Percentiles rank a stretch among this genome's conserved stretches.
Conservation (phyloP, 108 stramenopile genomes). For the Pseudonitzschia multiseries region DNA sequence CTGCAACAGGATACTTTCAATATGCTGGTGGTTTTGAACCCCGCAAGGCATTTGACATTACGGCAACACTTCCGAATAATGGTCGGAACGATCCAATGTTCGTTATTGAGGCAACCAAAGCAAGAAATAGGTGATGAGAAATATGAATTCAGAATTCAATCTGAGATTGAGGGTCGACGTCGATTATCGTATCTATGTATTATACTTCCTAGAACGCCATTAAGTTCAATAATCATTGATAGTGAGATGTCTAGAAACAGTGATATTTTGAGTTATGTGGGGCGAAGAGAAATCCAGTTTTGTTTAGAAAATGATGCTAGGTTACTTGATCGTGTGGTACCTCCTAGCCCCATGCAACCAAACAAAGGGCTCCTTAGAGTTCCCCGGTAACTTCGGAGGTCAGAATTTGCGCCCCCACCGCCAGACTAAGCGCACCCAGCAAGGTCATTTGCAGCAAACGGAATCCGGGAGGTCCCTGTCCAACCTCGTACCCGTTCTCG, state of each 20-base stretch:
- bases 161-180: too few relatives aligned
- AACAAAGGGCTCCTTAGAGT: too few relatives aligned
- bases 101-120: slow-evolving; percentile 64
- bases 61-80: slow-evolving; percentile 58
- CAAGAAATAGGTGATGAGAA: not conserved
- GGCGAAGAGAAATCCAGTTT: too few relatives aligned
- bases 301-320: too few relatives aligned
- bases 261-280: too few relatives aligned
- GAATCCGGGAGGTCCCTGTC: not conserved
- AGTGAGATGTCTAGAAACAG: too few relatives aligned
- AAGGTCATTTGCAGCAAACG: slow-evolving; percentile 3
- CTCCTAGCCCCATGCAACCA: too few relatives aligned
- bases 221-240: too few relatives aligned
- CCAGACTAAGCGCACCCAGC: not conserved
- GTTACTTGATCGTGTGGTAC: too few relatives aligned
- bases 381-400: too few relatives aligned
- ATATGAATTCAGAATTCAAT: not conserved
- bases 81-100: slow-evolving; percentile 74
- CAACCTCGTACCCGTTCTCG: not conserved
- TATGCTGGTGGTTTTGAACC: slow-evolving; percentile 76
- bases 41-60: slow-evolving; percentile 75
- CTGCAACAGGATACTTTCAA: slow-evolving; percentile 49
- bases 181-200: too few relatives aligned
- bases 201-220: too few relatives aligned
- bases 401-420: not conserved